Base-by-base conservation (phyloP, 2,329 filamentous ascomycete genomes). In the Colletotrichum trifolii region DNA sequence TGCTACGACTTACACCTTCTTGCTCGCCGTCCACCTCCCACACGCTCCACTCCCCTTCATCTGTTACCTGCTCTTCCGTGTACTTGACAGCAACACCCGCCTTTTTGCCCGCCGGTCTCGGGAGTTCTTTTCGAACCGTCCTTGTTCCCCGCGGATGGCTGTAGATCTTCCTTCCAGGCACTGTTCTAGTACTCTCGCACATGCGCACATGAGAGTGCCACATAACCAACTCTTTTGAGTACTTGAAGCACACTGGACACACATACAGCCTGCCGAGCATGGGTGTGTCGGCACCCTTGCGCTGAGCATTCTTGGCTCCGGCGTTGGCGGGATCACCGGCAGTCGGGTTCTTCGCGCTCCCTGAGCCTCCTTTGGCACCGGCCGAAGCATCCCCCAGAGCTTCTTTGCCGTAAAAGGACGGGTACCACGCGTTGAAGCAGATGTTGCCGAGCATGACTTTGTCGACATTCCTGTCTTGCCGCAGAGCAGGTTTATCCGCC, bases 221-320 rank as follows among this genome's bases (percentile, higher is more conserved):
- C 1, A 83, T 78, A 17, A 85, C 80, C 11, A 88, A 75, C 72
- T 89, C 87, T 69, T 83, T 86, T 40, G 91, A 91, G 77, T 99
- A 99, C 74, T 94, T 95, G 83, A 98, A 98, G 81, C 96, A 99
- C 83, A 88, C 91, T 39, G 92, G 91, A 74, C 96, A 99, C 39
- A 98, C 91, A 71, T 94, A 96, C 8, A 98, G 81, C 60, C 89
- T 81, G 68, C 90, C 87, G 13, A 93, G 84, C 71, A 87, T 80
- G 1, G 80, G 79, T 12, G 73, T 62, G 43, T 73, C 53, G 59
- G 45, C 70, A 64, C 57, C 66, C 40, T 68, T 78, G 77, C 45
- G 73, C 68, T 75, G 76, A 15, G 76, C 76, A 62, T 71, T 75
- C 55, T 76, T 75, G 6, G 74, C 74, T 39, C 68, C 70, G 9